Evolutionary conservation across 2,329 filamentous ascomycete species (phyloP).

Genomic region (Fusarium sp.): DNA sequence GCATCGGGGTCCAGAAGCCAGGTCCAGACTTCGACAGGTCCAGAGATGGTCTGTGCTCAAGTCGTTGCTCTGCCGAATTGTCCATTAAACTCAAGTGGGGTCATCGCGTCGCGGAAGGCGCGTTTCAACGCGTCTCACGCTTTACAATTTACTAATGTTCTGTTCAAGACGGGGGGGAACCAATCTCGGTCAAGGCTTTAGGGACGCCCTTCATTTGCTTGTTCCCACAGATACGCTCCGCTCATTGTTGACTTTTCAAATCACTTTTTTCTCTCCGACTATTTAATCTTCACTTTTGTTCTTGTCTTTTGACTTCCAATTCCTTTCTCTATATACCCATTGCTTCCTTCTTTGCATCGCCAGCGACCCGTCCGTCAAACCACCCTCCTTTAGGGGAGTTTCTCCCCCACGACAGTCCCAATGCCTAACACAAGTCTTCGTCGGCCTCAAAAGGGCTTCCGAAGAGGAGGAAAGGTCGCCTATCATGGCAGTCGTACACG

Average conservation of each 20-base stretch:
- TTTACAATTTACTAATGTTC: constrained; percentile 28
- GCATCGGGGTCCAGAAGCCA: constrained; percentile 6
- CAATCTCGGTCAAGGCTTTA: constrained; percentile 45
- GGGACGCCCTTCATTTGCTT: constrained; percentile 35
- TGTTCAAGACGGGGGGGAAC: constrained; percentile 4
- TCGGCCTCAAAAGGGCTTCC: constrained; percentile 74
- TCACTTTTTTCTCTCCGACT: constrained; percentile 13
- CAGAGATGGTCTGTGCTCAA: constrained; percentile 39
- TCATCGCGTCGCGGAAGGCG: constrained; percentile 48
- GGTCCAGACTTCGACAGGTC: neutral
- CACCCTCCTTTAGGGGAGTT: constrained; percentile 35
- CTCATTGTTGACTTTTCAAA: constrained; percentile 40
- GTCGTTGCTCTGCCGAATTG: constrained; percentile 35
- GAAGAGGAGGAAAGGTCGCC: constrained; percentile 74
- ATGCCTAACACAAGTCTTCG: constrained; percentile 73
- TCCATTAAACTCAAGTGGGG: constrained; percentile 51
- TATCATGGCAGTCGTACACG: constrained; percentile 78
- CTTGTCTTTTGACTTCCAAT: neutral
- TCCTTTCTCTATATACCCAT: constrained; percentile 33
- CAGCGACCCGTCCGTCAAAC: constrained; percentile 36
- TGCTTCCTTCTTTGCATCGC: constrained; percentile 19
- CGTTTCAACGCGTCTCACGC: constrained; percentile 50
- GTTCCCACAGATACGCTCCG: constrained; percentile 41
- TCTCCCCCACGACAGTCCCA: constrained; percentile 37
- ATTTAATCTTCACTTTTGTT: constrained; percentile 8